phyloP scores from a whole-genome alignment of 352 stramenopile species.

The Pythium vanterpoolii region DNA sequence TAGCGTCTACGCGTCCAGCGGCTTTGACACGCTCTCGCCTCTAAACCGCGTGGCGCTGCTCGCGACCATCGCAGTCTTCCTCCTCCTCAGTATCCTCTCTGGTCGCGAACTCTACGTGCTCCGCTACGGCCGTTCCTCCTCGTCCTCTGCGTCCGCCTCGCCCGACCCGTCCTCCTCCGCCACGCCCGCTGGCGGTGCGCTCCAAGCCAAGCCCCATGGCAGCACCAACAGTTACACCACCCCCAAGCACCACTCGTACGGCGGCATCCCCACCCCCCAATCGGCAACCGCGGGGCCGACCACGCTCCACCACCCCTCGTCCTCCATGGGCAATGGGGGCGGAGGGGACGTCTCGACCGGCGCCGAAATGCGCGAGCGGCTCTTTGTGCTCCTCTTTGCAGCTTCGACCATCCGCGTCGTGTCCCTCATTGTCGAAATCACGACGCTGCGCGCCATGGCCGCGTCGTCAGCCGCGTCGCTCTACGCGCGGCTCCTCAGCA shows the following conservation, averaged over 20 bases:
- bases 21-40: constrained; percentile 36
- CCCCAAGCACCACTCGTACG: constrained; percentile 15
- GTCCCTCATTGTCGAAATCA: constrained; percentile 59
- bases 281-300: neutral
- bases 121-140: constrained; percentile 27
- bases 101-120: constrained; percentile 49
- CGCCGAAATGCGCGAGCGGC: constrained; percentile 67
- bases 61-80: constrained; percentile 56
- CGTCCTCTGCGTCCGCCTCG: neutral
- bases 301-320: neutral
- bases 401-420: constrained; percentile 56
- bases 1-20: constrained; percentile 20
- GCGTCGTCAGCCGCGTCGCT: constrained; percentile 41
- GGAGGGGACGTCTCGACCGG: constrained; percentile 42
- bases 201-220: constrained; percentile 2
- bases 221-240: neutral
- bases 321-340: neutral
- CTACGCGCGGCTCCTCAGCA: constrained; percentile 42
- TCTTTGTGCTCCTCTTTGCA: constrained; percentile 76
- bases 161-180: neutral
- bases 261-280: constrained; percentile 6
- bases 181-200: neutral
- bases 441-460: constrained; percentile 39
- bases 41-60: constrained; percentile 47
- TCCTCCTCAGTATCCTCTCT: constrained; percentile 54